phyloP scores from a whole-genome alignment of 176 grass and related monocot species.

The Neostapfia colusana region DNA sequence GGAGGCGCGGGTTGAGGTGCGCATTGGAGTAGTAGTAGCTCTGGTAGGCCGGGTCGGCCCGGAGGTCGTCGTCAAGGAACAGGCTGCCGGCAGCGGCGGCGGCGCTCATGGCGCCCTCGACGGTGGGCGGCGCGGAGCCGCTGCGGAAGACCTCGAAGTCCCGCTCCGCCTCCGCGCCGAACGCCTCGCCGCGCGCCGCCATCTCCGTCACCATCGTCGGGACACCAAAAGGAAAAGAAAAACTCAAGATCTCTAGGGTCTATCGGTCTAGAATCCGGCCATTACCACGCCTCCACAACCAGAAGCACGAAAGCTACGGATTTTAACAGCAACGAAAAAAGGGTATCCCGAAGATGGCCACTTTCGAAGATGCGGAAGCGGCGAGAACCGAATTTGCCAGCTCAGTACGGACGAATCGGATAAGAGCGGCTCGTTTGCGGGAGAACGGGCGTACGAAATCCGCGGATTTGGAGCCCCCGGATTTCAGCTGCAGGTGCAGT shows the following conservation, averaged over 20 bases:
- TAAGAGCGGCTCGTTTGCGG: not conserved
- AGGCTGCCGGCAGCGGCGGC: slow-evolving; percentile 35
- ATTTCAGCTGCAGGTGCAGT: slow-evolving; percentile 4
- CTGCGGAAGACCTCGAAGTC: slow-evolving; percentile 73
- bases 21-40: slow-evolving; percentile 72
- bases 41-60: slow-evolving; percentile 63
- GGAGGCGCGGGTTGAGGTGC: slow-evolving; percentile 75
- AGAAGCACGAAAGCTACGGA: not conserved
- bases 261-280: slow-evolving; percentile 26
- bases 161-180: slow-evolving; percentile 42
- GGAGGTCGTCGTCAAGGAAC: slow-evolving; percentile 58
- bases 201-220: slow-evolving; percentile 54
- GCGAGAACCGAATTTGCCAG: not conserved
- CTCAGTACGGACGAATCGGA: slow-evolving; percentile 33
- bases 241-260: slow-evolving; percentile 28
- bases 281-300: slow-evolving; percentile 24
- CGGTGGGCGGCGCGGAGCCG: slow-evolving; percentile 72
- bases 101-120: slow-evolving; percentile 54
- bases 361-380: not conserved
- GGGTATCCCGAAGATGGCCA: not conserved
- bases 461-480: slow-evolving; percentile 38
- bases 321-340: not conserved
- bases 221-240: not conserved
- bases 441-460: not conserved
- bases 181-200: slow-evolving; percentile 54